Base-by-base conservation (phyloP, 441 rosid genomes). In the Aquilaria agallochum region DNA sequence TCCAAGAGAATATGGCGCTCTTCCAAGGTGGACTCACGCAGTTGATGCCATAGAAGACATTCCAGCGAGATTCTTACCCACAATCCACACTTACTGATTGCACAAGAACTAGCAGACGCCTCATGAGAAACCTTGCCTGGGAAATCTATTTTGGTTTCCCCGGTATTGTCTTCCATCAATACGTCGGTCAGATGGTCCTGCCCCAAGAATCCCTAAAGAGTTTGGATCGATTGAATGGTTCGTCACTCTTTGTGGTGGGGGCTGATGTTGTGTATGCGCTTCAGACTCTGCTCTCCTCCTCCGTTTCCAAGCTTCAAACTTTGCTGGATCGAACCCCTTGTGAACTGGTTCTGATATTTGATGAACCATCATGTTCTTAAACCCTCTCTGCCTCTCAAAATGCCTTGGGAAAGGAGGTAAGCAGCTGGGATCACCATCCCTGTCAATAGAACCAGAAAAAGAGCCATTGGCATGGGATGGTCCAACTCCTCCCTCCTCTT, bases 171-270 rank as follows among this genome's bases (percentile, higher is more conserved):
- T 83, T 72, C 79, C 86, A 5, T 68, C 55, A 53, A 81, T 64
- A 3, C 76, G 82, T 61, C n/a, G 56, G 69, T 85, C 98, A n/a
- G 92, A 72, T n/a, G 99, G 98, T 55, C 85, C 92, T 0, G 96
- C 95, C 59, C 99, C 99, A 11, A 95, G 97, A 76, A 95, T 95
- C 40, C 99, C 98, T 59, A 87, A 57, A 5, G 97, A 86, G 65
- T 69, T 92, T 54, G 96, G 89, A 79, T 90, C 92, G 4, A 79
- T 53, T 44, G 72, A 7, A 48, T 68, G 84, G 53, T 33, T 56
- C 59, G 66, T 20, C 56, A 76, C 78, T 59, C 86, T 75, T 62
- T 70, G 80, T 48, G 74, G 49, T 27, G 76, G 74, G 45, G 82
- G 69, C 65, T 82, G 96, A 68, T 56, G 70, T 55, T 73, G 84